A percentile compares a stretch with the other conserved stretches of the same genome.
Conservation (phyloP, 2,329 filamentous ascomycete genomes). For the Cyphellophora attinorum region DNA sequence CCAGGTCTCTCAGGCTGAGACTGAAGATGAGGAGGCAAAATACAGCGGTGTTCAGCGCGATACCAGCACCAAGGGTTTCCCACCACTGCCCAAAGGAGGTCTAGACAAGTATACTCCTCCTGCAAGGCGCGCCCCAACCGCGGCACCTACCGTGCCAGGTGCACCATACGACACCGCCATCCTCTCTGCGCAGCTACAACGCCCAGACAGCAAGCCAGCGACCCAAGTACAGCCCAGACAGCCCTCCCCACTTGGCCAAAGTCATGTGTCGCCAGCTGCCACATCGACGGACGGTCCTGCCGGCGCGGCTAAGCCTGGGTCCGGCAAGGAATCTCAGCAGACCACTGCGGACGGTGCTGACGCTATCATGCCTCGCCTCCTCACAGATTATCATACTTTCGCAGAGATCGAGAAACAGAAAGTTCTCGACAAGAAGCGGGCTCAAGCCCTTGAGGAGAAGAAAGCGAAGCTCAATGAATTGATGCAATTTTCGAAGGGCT, state of each 20-base stretch:
- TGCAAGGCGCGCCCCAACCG: constrained; percentile 69
- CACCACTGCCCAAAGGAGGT: constrained; percentile 52
- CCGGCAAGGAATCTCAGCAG: no score
- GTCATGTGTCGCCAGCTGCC: neutral
- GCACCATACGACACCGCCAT: constrained; percentile 80
- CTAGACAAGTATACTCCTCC: constrained; percentile 81
- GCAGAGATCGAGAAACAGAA: constrained; percentile 52
- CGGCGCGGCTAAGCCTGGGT: constrained; percentile 29
- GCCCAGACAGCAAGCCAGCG: constrained; percentile 16
- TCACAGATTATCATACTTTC: constrained; percentile 56
- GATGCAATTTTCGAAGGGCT: constrained; percentile 87
- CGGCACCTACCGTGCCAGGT: constrained; percentile 62
- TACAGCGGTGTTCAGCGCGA: constrained; percentile 88
- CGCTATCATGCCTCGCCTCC: constrained; percentile 48
- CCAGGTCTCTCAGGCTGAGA: constrained; percentile 54
- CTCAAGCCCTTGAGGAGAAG: constrained; percentile 60
- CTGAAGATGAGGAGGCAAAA: constrained; percentile 83
- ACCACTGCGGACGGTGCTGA: constrained; percentile 54
- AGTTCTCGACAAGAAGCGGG: constrained; percentile 47
- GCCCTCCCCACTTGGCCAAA: neutral
- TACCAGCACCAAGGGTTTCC: constrained; percentile 38
- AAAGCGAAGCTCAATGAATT: constrained; percentile 88
- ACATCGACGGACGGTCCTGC: constrained; percentile 2
- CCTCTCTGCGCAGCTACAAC: constrained; percentile 67
- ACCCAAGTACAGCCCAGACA: constrained; percentile 17